phyloP scores from a whole-genome alignment of 257 asterid genomes.

The Penstemon newberryi region DNA sequence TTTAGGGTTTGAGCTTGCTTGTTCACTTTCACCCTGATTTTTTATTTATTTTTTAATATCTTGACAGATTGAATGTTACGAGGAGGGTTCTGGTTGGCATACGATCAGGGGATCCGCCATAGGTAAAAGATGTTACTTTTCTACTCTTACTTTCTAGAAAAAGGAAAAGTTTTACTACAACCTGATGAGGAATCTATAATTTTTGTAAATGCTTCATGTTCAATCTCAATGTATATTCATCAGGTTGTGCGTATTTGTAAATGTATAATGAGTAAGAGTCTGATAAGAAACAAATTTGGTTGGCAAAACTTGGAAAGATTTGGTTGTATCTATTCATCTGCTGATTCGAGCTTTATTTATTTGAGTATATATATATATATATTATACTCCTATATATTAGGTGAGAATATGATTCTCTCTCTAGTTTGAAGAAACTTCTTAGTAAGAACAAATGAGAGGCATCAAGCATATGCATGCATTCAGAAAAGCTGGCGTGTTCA shows the following conservation, averaged over 20 bases:
- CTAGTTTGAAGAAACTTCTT: neutral
- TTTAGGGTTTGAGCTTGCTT: neutral
- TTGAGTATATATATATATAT: neutral
- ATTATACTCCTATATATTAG: neutral
- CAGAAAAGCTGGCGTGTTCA: neutral
- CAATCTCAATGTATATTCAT: neutral
- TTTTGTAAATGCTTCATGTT: constrained; percentile 12
- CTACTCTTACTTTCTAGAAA: constrained; percentile 42
- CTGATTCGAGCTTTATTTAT: neutral
- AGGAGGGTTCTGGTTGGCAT: constrained; percentile 55
- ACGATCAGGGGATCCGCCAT: constrained; percentile 28
- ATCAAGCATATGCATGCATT: neutral
- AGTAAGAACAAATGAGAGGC: neutral
- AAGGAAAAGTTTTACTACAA: neutral
- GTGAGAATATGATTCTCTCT: constrained; percentile 21
- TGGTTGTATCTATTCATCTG: neutral
- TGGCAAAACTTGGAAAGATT: neutral
- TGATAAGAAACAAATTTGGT: too few relatives aligned
- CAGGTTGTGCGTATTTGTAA: neutral
- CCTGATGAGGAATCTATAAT: neutral
- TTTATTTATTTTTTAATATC: neutral
- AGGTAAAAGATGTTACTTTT: constrained; percentile 56
- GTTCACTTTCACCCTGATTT: neutral
- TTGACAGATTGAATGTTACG: constrained; percentile 49
- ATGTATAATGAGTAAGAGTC: too few relatives aligned